A percentile compares a stretch with the other conserved stretches of the same genome.
Evolutionary conservation across 2,329 filamentous ascomycete genomes (phyloP).

Genomic region (Diaporthe citrichinensis): DNA sequence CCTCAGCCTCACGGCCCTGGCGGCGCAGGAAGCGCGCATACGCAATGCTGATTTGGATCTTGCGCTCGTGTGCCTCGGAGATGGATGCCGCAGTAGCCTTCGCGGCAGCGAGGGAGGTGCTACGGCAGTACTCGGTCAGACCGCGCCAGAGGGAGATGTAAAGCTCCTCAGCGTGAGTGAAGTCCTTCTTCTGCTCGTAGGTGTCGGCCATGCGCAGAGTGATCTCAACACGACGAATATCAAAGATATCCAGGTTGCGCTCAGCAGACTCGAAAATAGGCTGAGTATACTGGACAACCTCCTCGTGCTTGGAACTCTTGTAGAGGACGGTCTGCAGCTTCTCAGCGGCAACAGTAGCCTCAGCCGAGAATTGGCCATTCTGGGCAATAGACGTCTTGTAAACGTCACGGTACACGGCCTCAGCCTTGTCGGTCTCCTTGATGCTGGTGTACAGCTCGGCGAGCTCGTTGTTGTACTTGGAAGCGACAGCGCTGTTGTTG

Average conservation of each 20-base stretch:
- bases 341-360: slow-evolving; percentile 39
- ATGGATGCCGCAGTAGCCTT: slow-evolving; percentile 37
- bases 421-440: slow-evolving; percentile 42
- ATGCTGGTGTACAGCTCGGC: slow-evolving; percentile 43
- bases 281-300: slow-evolving; percentile 42
- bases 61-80: slow-evolving; percentile 44
- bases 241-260: slow-evolving; percentile 40
- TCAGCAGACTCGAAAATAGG: slow-evolving; percentile 43
- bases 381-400: slow-evolving; percentile 41
- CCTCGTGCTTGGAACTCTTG: slow-evolving; percentile 41
- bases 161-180: slow-evolving; percentile 43
- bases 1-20: slow-evolving; percentile 41
- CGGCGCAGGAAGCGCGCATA: slow-evolving; percentile 43
- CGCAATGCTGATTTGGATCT: slow-evolving; percentile 43
- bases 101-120: slow-evolving; percentile 29
- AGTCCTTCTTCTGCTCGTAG: slow-evolving; percentile 43
- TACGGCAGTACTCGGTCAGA: slow-evolving; percentile 43
- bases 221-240: slow-evolving; percentile 41
- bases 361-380: slow-evolving; percentile 39
- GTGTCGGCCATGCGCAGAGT: slow-evolving; percentile 42
- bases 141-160: slow-evolving; percentile 46
- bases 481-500: slow-evolving; percentile 37
- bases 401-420: slow-evolving; percentile 40
- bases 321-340: slow-evolving; percentile 42
- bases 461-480: slow-evolving; percentile 43